phyloP scores from a whole-genome alignment of 768 basidiomycete genomes.

The Suillus weaverae region DNA sequence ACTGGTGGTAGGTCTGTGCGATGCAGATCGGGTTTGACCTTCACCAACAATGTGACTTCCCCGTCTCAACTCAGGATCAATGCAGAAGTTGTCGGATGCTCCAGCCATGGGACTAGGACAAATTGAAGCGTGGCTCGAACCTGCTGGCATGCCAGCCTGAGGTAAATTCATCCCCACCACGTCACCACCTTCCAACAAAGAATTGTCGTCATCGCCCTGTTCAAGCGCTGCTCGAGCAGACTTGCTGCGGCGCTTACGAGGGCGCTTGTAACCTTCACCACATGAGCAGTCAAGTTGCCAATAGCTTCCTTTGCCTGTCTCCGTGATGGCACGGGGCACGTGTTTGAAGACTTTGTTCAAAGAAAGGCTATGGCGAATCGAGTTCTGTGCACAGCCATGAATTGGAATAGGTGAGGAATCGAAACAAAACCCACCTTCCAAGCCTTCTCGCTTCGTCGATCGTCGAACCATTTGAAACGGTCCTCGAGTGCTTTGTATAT shows the following conservation, averaged over 20 bases:
- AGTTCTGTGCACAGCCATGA: conserved; percentile 41
- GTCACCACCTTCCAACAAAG: conserved; percentile 23
- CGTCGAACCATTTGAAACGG: conserved; percentile 56
- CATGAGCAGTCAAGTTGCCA: conserved; percentile 57
- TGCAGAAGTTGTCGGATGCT: too few species aligned
- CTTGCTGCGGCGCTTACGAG: conserved; percentile 53
- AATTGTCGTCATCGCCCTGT: conserved; percentile 26
- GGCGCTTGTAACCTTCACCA: conserved; percentile 63
- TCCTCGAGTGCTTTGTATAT: conserved; percentile 57
- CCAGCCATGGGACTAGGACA: conserved; percentile 9
- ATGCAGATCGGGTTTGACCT: too few species aligned
- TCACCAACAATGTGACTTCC: too few species aligned
- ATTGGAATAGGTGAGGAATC: not conserved
- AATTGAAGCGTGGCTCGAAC: not conserved
- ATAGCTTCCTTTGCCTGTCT: conserved; percentile 70
- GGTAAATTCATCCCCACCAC: conserved; percentile 19
- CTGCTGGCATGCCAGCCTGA: conserved; percentile 1
- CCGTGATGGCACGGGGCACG: conserved; percentile 56
- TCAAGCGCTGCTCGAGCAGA: conserved; percentile 28
- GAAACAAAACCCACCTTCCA: conserved; percentile 58
- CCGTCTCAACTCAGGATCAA: too few species aligned
- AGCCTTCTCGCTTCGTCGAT: conserved; percentile 40
- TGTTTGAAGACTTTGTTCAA: conserved; percentile 58
- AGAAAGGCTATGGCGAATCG: conserved; percentile 52
- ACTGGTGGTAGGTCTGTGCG: too few species aligned